phyloP scores from a whole-genome alignment of 2,329 filamentous ascomycete genomes.

The Epichloe glyceriae region DNA sequence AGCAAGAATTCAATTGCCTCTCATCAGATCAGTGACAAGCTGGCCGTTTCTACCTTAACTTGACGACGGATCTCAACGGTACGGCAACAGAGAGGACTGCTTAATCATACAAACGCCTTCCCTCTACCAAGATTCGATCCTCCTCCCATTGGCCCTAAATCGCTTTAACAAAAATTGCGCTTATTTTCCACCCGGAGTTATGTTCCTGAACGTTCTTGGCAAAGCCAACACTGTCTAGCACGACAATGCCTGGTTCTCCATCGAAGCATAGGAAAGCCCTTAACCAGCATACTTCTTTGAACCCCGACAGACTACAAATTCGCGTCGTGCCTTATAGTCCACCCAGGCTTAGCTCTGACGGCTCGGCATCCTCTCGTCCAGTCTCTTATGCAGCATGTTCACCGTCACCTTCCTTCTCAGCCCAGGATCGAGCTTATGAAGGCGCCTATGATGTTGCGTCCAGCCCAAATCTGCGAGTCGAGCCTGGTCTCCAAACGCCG shows the following conservation, averaged over 20 bases:
- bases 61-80: background rate
- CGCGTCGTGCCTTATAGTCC: constrained; percentile 27
- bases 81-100: background rate
- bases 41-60: no score
- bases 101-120: background rate
- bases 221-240: constrained; percentile 2
- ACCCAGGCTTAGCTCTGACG: constrained; percentile 21
- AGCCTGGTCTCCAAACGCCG: background rate
- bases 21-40: no score
- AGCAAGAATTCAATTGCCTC: no score
- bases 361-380: constrained; percentile 13
- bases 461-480: background rate
- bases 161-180: background rate
- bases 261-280: background rate
- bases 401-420: background rate
- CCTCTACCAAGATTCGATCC: background rate
- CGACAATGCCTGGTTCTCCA: background rate
- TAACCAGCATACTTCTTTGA: constrained; percentile 1
- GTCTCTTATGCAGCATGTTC: constrained; percentile 12
- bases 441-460: background rate
- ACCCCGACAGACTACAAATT: constrained; percentile 19
- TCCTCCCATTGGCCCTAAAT: background rate
- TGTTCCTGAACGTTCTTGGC: background rate
- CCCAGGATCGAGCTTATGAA: background rate
- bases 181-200: background rate